Percentiles rank a stretch among this genome's conserved stretches.
phyloP scores from a whole-genome alignment of 1,284 basidiomycete genomes.

The Tilletia horrida region DNA sequence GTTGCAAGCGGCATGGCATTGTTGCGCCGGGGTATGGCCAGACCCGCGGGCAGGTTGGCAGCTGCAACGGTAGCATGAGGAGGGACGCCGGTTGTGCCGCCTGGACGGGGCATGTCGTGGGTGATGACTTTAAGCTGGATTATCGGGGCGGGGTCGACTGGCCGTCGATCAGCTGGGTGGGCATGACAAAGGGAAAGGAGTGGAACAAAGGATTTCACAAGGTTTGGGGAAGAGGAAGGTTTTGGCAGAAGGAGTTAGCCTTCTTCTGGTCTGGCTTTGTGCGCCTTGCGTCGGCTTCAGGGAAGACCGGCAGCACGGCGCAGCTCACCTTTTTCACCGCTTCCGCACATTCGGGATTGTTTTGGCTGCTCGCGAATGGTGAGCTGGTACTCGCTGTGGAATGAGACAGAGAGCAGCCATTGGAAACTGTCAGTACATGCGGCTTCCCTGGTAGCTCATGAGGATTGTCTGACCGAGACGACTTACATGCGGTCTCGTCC shows the following conservation, averaged over 20 bases:
- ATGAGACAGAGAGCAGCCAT: not conserved
- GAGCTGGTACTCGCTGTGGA: slow-evolving; percentile 40
- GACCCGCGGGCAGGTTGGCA: not conserved
- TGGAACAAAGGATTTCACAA: slow-evolving; percentile 11
- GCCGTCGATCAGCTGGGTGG: slow-evolving; percentile 74
- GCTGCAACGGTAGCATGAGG: slow-evolving; percentile 13
- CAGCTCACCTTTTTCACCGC: slow-evolving; percentile 65
- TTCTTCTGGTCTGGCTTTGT: no score
- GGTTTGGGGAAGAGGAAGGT: slow-evolving; percentile 24
- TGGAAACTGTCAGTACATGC: no score
- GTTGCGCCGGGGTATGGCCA: slow-evolving; percentile 17
- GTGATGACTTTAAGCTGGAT: slow-evolving; percentile 84
- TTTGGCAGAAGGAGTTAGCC: no score
- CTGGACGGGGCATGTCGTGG: slow-evolving; percentile 28
- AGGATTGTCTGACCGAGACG: not conserved
- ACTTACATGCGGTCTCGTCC: slow-evolving; percentile 17
- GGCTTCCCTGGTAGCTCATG: no score
- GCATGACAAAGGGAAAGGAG: slow-evolving; percentile 20
- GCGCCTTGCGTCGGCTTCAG: no score
- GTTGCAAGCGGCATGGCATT: slow-evolving; percentile 20
- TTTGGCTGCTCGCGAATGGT: slow-evolving; percentile 49
- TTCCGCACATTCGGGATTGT: slow-evolving; percentile 51
- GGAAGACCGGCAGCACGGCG: not conserved
- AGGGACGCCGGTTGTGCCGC: slow-evolving; percentile 9
- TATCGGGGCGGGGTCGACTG: slow-evolving; percentile 93